Base-by-base conservation (phyloP, 495 filamentous ascomycete genomes). In the Hyaloscypha bicolor region DNA sequence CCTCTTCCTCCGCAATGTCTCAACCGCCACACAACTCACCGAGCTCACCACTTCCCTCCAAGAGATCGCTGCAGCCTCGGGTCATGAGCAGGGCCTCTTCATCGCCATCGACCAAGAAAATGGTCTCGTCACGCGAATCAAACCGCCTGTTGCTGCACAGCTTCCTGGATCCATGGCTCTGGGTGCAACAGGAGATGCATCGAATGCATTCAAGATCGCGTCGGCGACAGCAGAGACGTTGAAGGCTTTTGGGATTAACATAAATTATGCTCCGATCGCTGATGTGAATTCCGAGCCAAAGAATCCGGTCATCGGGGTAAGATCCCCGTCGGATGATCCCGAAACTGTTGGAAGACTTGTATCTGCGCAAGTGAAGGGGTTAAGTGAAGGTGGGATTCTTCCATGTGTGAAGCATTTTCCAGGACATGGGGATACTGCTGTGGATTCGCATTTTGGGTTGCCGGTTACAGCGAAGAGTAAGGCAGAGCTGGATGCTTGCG, bases 371-470 rank as follows among this genome's bases (percentile, higher is more conserved):
- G 89, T 96, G 81, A 93, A 89, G 74, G 93, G 92, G 37, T 94
- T 92, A 75, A 90, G 91, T 70, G 88, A 94, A 70, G 91, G 89
- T 25, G 92, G 92, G 0, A 73, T 96, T 11, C 89, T 87, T 0
- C 93, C 92, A 0, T 92, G 93, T 70, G 92, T 93, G 66, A 97
- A 97, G 76, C 93, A 97, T 76, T 96, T 97, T 67, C 93, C 93
- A 29, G 93, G 91, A 0, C 96, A 96, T 71, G 93, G 93, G 14
- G 95, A 95, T 67, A 92, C 95, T 71, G 94, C 95, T 67, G 82
- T 95, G 2, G 92, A 92, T 11, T 94, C 92, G 21, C 90, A 89
- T 55, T 77, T 91, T 21, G 93, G 96, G 72, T 89, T 97, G 4
- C 93, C 93, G 32, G 90, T 94, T 55, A 96, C 96, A 71, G 94